phyloP scores from a whole-genome alignment of 495 filamentous ascomycete species.

The Hypoxylon trugodes region DNA sequence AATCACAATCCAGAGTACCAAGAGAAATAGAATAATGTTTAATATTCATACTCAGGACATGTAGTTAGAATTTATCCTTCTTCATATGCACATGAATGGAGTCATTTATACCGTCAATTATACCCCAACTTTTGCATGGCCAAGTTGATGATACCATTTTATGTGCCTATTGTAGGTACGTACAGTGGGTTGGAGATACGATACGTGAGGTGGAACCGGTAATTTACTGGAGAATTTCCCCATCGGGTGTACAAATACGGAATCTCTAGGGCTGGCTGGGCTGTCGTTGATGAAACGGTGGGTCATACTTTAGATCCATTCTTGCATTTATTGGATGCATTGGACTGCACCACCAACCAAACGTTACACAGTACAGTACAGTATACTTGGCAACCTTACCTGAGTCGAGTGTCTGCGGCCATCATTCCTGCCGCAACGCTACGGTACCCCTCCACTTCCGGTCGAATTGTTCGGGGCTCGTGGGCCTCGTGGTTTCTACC shows the following conservation, averaged over 20 bases:
- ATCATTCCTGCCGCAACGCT: slow-evolving; percentile 31
- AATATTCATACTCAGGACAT: background rate
- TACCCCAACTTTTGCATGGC: no score
- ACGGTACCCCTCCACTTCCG: slow-evolving; percentile 36
- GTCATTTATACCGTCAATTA: background rate
- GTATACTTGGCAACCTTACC: slow-evolving; percentile 12
- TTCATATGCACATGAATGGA: background rate
- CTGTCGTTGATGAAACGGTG: slow-evolving; percentile 25
- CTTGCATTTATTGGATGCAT: no score
- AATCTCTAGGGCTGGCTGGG: no score
- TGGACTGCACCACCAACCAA: no score
- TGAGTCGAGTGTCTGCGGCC: background rate
- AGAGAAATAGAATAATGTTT: no score
- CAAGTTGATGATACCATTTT: background rate
- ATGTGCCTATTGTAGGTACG: slow-evolving; percentile 1
- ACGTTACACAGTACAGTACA: slow-evolving; percentile 27
- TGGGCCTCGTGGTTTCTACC: slow-evolving; percentile 33
- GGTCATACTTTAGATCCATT: background rate
- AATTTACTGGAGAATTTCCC: slow-evolving; percentile 20
- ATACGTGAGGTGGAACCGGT: slow-evolving; percentile 11
- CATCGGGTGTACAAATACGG: slow-evolving; percentile 3
- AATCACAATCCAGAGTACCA: no score
- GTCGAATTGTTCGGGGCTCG: slow-evolving; percentile 34
- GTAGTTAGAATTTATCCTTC: background rate
- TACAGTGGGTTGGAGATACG: no score